phyloP scores from a whole-genome alignment of 2,329 filamentous ascomycete genomes.

The Coleophoma cylindrospora region DNA sequence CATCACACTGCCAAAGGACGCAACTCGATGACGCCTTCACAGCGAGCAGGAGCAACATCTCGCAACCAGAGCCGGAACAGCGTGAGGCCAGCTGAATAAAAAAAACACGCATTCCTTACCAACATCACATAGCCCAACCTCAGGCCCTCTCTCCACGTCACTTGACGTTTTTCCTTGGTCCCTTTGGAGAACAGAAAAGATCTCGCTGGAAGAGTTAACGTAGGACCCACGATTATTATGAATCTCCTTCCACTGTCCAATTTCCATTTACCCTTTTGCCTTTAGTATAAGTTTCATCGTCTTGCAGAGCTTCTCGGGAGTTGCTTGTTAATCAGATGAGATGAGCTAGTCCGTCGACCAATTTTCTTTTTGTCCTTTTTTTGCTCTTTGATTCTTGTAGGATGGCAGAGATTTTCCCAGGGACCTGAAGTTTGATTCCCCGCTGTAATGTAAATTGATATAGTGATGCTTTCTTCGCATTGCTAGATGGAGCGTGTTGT shows the following conservation, averaged over 20 bases:
- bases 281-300: too few relatives aligned
- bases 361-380: background rate
- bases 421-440: too few relatives aligned
- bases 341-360: background rate
- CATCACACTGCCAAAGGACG: slow-evolving; percentile 41
- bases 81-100: background rate
- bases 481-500: too few relatives aligned
- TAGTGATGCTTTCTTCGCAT: too few relatives aligned
- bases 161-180: background rate
- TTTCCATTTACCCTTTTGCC: background rate
- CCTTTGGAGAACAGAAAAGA: background rate
- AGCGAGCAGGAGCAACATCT: slow-evolving; percentile 1
- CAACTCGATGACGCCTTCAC: slow-evolving; percentile 19
- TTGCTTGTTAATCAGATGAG: background rate
- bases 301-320: background rate
- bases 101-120: background rate
- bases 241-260: background rate
- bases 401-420: background rate
- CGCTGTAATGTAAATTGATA: too few relatives aligned
- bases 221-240: slow-evolving; percentile 1
- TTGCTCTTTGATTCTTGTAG: background rate
- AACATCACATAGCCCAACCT: background rate
- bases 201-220: background rate
- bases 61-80: background rate
- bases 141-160: background rate